Percentiles rank a stretch among this genome's conserved stretches.
Evolutionary conservation across 306 rosid genomes (phyloP).

Genomic region (Cucurbita ficifolia): DNA sequence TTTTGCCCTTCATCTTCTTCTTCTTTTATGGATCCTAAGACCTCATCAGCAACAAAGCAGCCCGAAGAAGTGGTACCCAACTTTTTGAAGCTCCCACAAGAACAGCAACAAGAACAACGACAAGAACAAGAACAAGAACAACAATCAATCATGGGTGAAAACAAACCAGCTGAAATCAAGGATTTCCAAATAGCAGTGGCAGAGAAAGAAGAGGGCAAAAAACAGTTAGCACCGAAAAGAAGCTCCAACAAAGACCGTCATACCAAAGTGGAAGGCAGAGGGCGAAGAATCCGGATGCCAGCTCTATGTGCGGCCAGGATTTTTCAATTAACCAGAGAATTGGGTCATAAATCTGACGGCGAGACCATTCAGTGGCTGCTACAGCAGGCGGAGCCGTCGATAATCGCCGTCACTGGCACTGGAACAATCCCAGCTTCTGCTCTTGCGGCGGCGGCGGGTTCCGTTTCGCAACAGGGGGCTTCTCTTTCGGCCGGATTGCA

Average conservation of each 20-base stretch:
- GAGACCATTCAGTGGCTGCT: slow-evolving; percentile 96
- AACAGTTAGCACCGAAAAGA: slow-evolving; percentile 80
- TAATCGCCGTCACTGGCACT: slow-evolving; percentile 71
- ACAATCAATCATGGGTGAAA: slow-evolving; percentile 44
- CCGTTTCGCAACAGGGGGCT: slow-evolving; percentile 45
- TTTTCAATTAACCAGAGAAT: slow-evolving; percentile 81
- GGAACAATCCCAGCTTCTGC: slow-evolving; percentile 96
- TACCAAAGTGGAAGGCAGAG: slow-evolving; percentile 93
- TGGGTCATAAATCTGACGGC: slow-evolving; percentile 96
- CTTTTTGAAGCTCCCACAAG: slow-evolving; percentile 43
- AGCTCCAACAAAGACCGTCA: slow-evolving; percentile 88
- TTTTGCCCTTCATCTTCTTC: slow-evolving; percentile 15
- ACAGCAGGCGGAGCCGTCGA: slow-evolving; percentile 87
- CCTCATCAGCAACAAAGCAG: slow-evolving; percentile 55
- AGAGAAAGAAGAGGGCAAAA: slow-evolving; percentile 47
- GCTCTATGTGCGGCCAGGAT: slow-evolving; percentile 89
- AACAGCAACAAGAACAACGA: neutral
- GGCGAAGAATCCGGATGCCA: slow-evolving; percentile 94
- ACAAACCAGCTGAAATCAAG: slow-evolving; percentile 48
- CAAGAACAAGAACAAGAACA: neutral
- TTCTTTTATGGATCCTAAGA: slow-evolving; percentile 74
- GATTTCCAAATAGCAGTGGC: slow-evolving; percentile 65
- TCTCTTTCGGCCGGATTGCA: slow-evolving; percentile 63
- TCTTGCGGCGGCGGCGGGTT: slow-evolving; percentile 44
- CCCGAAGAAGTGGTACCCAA: slow-evolving; percentile 30